Evolutionary conservation across 148 eudicot genomes (phyloP), one percentile per base, ranked within the genome.

Genomic region (Rhododendron williamsianum): DNA sequence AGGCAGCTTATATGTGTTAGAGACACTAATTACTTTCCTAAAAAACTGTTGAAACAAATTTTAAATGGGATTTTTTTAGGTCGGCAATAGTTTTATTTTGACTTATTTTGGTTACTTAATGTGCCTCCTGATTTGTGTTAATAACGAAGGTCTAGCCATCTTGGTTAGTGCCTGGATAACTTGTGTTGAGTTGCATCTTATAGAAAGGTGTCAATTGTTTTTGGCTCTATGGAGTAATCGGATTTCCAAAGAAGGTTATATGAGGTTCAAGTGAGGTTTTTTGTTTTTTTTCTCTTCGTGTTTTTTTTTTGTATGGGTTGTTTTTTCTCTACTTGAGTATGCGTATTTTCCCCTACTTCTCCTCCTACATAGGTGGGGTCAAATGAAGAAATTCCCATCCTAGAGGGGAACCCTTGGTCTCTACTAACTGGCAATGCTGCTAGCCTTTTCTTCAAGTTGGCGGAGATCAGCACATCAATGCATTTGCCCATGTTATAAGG

Each of bases 381-480:
- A 82, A 38, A n/a, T 46, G 56, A n/a, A 48, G 45, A 82, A 65
- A 27, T 54, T 10, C 60, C 33, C 46, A 76, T 27, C 77, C 13
- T 67, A 38, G 4, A 9, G 30, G 52, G 33, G 9, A 69, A 27
- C 15, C 33, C 48, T 67, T 69, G 56, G 43, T 48, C 10, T 41
- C 30, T n/a, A 41, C 19, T 38, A 60, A 63, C 33, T 7, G 73
- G 84, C 49, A 13, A 15, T 41, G 56, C 60, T 67, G 76, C 16
- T 46, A 25, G 48, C 41, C 58, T 67, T 43, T 51, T 69, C 41
- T 33, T 83, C 48, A 30, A 49, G 78, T 25, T 49, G 48, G 36
- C n/a, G 38, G 84, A 65, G 83, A 65, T 43, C 71, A 71, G 67
- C 81, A 36, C 51, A 52, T 54, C 71, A 45, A 76, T 83, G 46